Evolutionary conservation across 352 stramenopile species (phyloP).

Genomic region (Phytophthora hybrid): DNA sequence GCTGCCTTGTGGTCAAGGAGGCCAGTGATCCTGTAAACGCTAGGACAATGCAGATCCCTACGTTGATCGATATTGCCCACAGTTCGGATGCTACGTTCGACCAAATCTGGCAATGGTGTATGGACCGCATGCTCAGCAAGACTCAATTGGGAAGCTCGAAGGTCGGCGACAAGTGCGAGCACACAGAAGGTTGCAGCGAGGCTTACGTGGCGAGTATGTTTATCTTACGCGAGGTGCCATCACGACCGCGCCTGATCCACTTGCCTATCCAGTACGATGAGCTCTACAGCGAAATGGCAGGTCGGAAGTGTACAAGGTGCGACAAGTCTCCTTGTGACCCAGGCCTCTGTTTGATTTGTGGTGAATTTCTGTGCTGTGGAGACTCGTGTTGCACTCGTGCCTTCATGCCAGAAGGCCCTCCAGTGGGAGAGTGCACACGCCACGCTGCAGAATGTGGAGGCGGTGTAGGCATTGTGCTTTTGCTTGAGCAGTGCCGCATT

Average conservation of each 20-base stretch:
- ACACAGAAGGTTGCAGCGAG: conserved; percentile 87
- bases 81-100: conserved; percentile 69
- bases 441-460: conserved; percentile 87
- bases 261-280: conserved; percentile 88
- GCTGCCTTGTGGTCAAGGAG: conserved; percentile 62
- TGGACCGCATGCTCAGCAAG: conserved; percentile 87
- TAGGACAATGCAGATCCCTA: conserved; percentile 51
- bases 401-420: conserved; percentile 76
- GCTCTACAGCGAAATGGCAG: conserved; percentile 81
- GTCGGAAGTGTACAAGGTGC: conserved; percentile 75
- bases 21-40: conserved; percentile 13
- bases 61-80: conserved; percentile 59
- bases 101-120: conserved; percentile 87
- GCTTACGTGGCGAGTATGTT: conserved; percentile 91
- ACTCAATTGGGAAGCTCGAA: conserved; percentile 72
- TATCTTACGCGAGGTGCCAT: conserved; percentile 75
- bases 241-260: conserved; percentile 73
- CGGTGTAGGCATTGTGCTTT: conserved; percentile 83
- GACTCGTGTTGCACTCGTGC: conserved; percentile 86
- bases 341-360: conserved; percentile 85
- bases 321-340: conserved; percentile 74
- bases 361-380: conserved; percentile 84
- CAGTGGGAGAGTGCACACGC: conserved; percentile 86
- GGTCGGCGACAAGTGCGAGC: conserved; percentile 83
- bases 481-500: conserved; percentile 88